A percentile compares a stretch with the other conserved stretches of the same genome.
Conservation (phyloP, 192 early-diverging fungal species). For the Coemansia sp. region DNA sequence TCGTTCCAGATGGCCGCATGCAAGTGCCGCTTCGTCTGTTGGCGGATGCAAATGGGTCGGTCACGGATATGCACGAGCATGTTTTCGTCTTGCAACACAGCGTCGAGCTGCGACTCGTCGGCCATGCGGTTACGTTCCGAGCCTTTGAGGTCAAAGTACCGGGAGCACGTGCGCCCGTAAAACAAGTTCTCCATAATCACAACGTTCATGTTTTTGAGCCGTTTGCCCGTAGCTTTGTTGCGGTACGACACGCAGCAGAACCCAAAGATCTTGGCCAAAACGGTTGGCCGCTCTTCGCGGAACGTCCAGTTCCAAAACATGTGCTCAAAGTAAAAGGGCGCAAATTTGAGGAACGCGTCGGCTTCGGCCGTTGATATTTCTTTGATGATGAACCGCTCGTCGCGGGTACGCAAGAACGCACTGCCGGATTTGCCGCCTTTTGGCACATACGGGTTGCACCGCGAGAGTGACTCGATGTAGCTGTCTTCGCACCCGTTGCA, state of each 20-base stretch:
- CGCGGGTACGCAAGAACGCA: constrained; percentile 85
- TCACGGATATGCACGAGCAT: constrained; percentile 74
- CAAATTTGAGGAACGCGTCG: constrained; percentile 86
- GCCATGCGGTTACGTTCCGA: constrained; percentile 94
- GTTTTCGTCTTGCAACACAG: constrained; percentile 92
- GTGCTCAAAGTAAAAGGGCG: constrained; percentile 89
- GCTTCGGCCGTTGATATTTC: constrained; percentile 80
- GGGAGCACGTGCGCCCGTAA: constrained; percentile 72
- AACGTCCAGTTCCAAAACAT: constrained; percentile 50
- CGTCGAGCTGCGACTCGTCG: constrained; percentile 81
- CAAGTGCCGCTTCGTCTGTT: constrained; percentile 84
- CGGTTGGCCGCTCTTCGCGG: constrained; percentile 64
- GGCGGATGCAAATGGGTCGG: constrained; percentile 86
- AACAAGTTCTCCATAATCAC: constrained; percentile 97
- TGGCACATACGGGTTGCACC: constrained; percentile 84
- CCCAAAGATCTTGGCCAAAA: constrained; percentile 88
- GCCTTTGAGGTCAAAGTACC: constrained; percentile 90
- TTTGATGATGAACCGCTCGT: constrained; percentile 91
- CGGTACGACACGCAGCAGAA: constrained; percentile 90
- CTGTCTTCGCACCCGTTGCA: constrained; percentile 81
- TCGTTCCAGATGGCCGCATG: constrained; percentile 88
- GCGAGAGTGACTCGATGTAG: constrained; percentile 81
- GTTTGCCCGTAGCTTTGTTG: constrained; percentile 73
- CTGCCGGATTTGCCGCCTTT: constrained; percentile 91
- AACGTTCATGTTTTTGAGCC: constrained; percentile 83